A percentile compares a stretch with the other conserved stretches of the same genome.
Conservation (phyloP, 1,284 basidiomycete species). For the Cutaneotrichosporon cavernicola region DNA sequence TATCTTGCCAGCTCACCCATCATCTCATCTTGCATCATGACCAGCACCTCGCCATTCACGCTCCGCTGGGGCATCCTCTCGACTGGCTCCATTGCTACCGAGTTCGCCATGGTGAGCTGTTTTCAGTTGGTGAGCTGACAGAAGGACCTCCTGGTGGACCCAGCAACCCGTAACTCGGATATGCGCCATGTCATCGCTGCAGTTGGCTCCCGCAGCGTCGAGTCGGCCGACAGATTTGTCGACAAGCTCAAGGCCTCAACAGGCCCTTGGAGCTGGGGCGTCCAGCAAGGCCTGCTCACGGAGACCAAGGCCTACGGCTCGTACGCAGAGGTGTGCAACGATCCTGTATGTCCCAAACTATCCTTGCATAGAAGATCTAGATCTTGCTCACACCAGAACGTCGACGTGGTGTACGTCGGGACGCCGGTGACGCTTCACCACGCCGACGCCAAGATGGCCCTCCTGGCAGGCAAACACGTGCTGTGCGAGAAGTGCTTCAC, state of each 20-base stretch:
- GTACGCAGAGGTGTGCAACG: conserved; percentile 73
- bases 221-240: conserved; percentile 71
- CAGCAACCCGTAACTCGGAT: conserved; percentile 61
- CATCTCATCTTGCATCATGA: conserved; percentile 11
- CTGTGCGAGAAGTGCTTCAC: conserved; percentile 74
- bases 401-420: conserved; percentile 76
- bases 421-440: conserved; percentile 86
- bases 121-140: conserved; percentile 3
- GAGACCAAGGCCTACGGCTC: conserved; percentile 67
- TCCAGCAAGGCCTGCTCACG: conserved; percentile 31
- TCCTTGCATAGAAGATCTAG: too few species aligned
- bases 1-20: background rate
- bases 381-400: conserved; percentile 57
- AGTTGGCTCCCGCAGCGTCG: conserved; percentile 71
- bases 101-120: conserved; percentile 38
- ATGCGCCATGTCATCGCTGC: conserved; percentile 72
- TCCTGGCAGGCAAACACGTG: conserved; percentile 78
- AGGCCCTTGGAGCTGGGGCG: conserved; percentile 32
- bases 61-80: conserved; percentile 52
- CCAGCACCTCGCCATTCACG: conserved; percentile 18
- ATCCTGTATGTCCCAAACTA: conserved; percentile 40
- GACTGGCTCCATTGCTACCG: conserved; percentile 44
- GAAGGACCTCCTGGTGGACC: conserved; percentile 36
- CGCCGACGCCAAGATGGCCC: conserved; percentile 68
- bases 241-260: conserved; percentile 43